Evolutionary conservation across 257 asterid genomes (phyloP), one percentile per base, ranked within the genome.

Genomic region (Jaltomata sinuosa): DNA sequence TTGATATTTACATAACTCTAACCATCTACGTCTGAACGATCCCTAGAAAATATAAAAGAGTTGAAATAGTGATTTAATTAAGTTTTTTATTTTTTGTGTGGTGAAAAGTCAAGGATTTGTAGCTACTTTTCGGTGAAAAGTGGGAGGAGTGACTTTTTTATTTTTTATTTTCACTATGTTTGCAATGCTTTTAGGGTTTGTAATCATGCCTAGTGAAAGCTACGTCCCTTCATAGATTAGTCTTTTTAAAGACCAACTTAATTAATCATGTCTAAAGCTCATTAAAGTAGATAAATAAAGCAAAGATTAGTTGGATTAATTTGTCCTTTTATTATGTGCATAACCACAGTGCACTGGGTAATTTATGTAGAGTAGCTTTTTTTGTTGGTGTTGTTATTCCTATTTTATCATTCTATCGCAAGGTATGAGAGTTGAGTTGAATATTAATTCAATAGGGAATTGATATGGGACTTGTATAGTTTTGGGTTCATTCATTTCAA

Each of bases 121-220:
- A 27, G 42, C 62, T 89, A 94, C 94, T 93, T 95, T 94, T 90
- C 94, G 98, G 98, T 95, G 95, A 92, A 92, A 92, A n/a, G 91
- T 91, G 90, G 86, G 88, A 80, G 3, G 10, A 62, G 19, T 62
- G 19, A 27, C 38, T 42, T 74, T 47, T 14, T 31, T 64, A 15
- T 65, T 6, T 31, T 29, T 14, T 5, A 87, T 86, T 86, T 69
- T 85, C 49, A 59, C 84, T 67, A 36, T 85, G 87, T 84, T 68
- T 84, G 93, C 86, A 86, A 80, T 92, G 90, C 95, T 92, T 92
- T 92, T 84, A 89, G 94, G 92, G 90, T 84, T 40, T 91, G 94
- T 86, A 93, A 94, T 94, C 91, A 94, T 94, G 88, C 90, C 88
- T 29, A 84, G 83, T 89, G 91, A 91, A 90, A 92, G 91, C 90